These are phyloP conservation scores for Camillea tinctor DNA, from an alignment of 2,329 filamentous ascomycete genomes.

Conservation along the genomic window DNA sequence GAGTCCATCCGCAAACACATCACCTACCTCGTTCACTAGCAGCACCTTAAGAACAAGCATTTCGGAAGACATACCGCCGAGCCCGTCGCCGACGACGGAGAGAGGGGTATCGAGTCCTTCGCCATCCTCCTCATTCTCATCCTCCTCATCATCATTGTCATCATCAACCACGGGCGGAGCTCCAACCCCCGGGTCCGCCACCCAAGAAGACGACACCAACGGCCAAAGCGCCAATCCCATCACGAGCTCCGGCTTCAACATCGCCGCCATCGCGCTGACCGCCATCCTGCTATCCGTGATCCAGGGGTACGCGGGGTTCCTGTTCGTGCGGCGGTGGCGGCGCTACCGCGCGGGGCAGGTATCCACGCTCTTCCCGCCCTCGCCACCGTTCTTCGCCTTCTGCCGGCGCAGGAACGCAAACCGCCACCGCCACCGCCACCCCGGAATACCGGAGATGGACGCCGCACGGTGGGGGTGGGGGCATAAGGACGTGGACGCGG, in stretches of 20 bases:
- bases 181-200: background rate
- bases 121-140: background rate
- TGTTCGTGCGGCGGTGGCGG: conserved; percentile 18
- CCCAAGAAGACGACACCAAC: background rate
- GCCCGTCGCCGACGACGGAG: background rate
- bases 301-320: conserved; percentile 10
- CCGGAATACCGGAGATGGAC: background rate
- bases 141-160: background rate
- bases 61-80: background rate
- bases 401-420: background rate
- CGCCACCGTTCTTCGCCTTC: too few species aligned
- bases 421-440: background rate
- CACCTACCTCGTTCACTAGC: background rate
- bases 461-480: too few species aligned
- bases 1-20: background rate
- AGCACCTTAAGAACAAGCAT: background rate
- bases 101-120: background rate
- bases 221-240: background rate
- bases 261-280: conserved; percentile 22
- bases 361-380: conserved; percentile 4
- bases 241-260: conserved; percentile 12
- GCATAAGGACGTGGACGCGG: conserved; percentile 17
- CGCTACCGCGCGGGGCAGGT: conserved; percentile 18
- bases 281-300: conserved; percentile 23
- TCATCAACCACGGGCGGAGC: background rate